Evolutionary conservation across 176 grass and related monocot genomes (phyloP), one percentile per base, ranked within the genome.

Genomic region (Ensete ventricosum): DNA sequence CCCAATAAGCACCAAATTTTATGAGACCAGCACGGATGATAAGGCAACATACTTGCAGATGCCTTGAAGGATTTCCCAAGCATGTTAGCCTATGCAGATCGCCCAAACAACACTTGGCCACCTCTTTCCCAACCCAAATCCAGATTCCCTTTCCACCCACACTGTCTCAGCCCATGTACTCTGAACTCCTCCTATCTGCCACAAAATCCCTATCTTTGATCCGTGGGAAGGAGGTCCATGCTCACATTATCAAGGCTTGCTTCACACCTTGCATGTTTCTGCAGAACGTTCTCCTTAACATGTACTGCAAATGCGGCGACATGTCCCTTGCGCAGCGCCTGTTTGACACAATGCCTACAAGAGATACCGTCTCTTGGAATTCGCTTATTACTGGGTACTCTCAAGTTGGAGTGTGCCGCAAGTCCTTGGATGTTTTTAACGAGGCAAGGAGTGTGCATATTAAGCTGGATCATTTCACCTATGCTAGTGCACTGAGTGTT

Each of bases 291-390:
- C 85, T 90, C 79, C 88, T 86, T 3, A 69, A 62, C 0, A 75
- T 82, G 4, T 88, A 90, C 57, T 80, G 88, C 27, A 80, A 84
- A 81, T 75, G 64, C 26, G 72, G 72, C 9, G 78, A 72, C 5
- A n/a, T 77, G 0, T 1, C 14, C 11, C 14, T n/a, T 16, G 81
- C 88, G 11, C 76, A 76, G 25, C 74, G 23, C 64, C 50, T 95
- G 88, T 81, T 96, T 53, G 91, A 96, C 78, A 75, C 83, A 83
- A 64, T 80, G 55, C 55, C 52, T 21, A 14, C 11, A 11, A 60
- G 62, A 52, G 85, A 88, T 76, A 66, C 81, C 51, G 85, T 91
- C 14, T 91, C 91, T 51, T 95, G 81, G 68, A 95, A 91, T 70
- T 77, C 84, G 12, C 78, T 91, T 74, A 84, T 96, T 53, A 62